Base-by-base conservation (phyloP, 176 grass and related monocot species). In the Eragrostis nindensis region DNA sequence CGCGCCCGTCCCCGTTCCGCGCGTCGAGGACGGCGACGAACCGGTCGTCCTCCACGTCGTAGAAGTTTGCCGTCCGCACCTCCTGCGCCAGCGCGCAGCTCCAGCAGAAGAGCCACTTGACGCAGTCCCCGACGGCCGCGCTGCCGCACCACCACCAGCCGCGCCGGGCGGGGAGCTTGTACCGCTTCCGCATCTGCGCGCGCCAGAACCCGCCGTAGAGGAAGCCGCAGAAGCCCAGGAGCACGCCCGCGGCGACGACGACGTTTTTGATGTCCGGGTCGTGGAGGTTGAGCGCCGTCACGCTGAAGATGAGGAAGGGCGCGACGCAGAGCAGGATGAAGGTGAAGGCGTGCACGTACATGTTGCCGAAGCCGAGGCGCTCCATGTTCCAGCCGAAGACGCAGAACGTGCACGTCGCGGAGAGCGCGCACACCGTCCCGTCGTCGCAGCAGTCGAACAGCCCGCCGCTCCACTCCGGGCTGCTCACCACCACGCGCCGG, bases 321-420 rank as follows among this genome's bases (percentile, higher is more conserved):
- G 89, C 92, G 2, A 93, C 19, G 48, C 62, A 81, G 24, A 99
- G 89, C 1, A 99, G 73, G 15, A 73, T 39, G 73, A 99, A 99
- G 75, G 96, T 99, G 76, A 74, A 86, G 73, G 94, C 82, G 77
- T 99, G 96, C 64, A 99, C 93, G 73, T 95, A 99, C 96, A 95
- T 99, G 87, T 99, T 99, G 39, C 96, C 96, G 77, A 99, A 86
- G n/a, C 96, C 96, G 22, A 99, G 93, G 50, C 96, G 83, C 86
- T 99, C 96, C 89, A 95, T 88, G 82, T 95, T 99, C 96, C 96
- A 99, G 22, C 96, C 93, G 71, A 95, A 95, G 7, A 99, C 90
- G 54, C 96, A 99, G 82, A 93, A 87, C 0, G 93, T 95, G 82
- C 88, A 99, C 49, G 76, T 59, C 80, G 87, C 73, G 11, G 96